Conservation (phyloP, 352 stramenopile species). For the Phytophthora fragariaefolia region DNA sequence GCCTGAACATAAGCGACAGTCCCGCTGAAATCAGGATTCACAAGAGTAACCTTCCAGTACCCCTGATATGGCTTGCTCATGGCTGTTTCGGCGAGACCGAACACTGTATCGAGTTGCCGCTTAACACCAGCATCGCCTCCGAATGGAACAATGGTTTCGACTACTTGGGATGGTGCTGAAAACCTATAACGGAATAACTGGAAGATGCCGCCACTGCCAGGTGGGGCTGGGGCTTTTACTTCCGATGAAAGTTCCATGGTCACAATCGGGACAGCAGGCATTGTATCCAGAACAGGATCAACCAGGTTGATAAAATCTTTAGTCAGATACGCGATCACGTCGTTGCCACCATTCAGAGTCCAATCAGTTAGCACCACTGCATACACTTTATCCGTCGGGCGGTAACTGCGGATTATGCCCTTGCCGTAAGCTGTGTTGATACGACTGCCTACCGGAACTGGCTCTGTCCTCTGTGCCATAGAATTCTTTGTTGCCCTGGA, state of each 20-base stretch:
- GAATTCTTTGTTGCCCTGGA: slow-evolving; percentile 31
- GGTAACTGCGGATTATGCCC: slow-evolving; percentile 51
- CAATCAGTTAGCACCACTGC: slow-evolving; percentile 59
- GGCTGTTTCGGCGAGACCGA: slow-evolving; percentile 55
- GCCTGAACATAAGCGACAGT: slow-evolving; percentile 64
- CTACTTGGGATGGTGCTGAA: slow-evolving; percentile 6
- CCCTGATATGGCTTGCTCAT: slow-evolving; percentile 64
- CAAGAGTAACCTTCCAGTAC: slow-evolving; percentile 51
- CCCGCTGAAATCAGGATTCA: slow-evolving; percentile 51
- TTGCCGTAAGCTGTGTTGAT: slow-evolving; percentile 65
- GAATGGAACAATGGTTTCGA: slow-evolving; percentile 37
- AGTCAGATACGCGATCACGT: slow-evolving; percentile 60
- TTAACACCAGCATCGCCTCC: slow-evolving; percentile 45
- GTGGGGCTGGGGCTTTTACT: slow-evolving; percentile 18
- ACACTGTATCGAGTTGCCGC: slow-evolving; percentile 61
- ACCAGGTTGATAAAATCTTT: slow-evolving; percentile 48
- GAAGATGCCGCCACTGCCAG: slow-evolving; percentile 69
- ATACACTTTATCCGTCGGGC: slow-evolving; percentile 47
- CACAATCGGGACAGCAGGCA: slow-evolving; percentile 40
- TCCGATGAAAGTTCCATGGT: slow-evolving; percentile 25
- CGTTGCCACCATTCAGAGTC: slow-evolving; percentile 35
- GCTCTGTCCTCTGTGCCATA: neutral
- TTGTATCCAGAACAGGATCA: slow-evolving; percentile 38
- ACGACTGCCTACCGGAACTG: slow-evolving; percentile 38
- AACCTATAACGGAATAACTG: slow-evolving; percentile 67